Conservation (phyloP, 2,329 filamentous ascomycete species). For the Lachnellula arida region DNA sequence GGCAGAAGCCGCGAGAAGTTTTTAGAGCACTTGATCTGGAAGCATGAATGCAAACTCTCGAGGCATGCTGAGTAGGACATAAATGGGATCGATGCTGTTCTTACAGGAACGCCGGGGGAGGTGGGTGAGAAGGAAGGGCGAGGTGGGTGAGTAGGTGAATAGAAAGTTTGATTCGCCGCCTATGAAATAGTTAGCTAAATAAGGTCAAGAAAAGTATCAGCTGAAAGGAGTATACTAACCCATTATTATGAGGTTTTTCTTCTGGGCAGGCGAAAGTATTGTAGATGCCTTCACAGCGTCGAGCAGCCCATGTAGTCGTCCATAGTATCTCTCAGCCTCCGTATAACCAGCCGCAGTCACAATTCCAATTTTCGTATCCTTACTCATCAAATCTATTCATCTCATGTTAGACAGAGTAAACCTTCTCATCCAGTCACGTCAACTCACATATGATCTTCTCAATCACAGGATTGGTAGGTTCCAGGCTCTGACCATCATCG, state of each 20-base stretch:
- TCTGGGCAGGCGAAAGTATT: conserved; percentile 58
- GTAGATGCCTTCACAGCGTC: conserved; percentile 64
- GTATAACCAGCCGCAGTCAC: conserved; percentile 96
- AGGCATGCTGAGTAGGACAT: too few relatives aligned
- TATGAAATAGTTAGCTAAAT: conserved; percentile 10
- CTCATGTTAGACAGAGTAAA: conserved; percentile 7
- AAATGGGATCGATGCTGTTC: too few relatives aligned
- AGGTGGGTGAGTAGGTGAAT: conserved; percentile 67
- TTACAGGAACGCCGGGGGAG: conserved; percentile 56
- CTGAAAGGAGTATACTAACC: conserved; percentile 36
- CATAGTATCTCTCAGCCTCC: conserved; percentile 79
- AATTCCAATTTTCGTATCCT: conserved; percentile 83
- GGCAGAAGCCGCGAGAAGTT: too few relatives aligned
- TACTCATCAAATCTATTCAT: conserved; percentile 65
- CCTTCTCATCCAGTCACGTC: conserved; percentile 1
- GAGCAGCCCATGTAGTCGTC: conserved; percentile 78
- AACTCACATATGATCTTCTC: conserved; percentile 48
- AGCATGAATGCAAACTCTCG: too few relatives aligned
- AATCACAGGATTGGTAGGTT: conserved; percentile 73
- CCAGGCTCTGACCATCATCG: conserved; percentile 78
- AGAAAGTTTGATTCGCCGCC: conserved; percentile 93
- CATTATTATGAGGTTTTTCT: conserved; percentile 81
- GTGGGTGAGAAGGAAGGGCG: conserved; percentile 62
- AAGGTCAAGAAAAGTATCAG: not conserved
- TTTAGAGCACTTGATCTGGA: too few relatives aligned